Evolutionary conservation across 108 stramenopile species (phyloP).

Genomic region (Bacterosira constricta): DNA sequence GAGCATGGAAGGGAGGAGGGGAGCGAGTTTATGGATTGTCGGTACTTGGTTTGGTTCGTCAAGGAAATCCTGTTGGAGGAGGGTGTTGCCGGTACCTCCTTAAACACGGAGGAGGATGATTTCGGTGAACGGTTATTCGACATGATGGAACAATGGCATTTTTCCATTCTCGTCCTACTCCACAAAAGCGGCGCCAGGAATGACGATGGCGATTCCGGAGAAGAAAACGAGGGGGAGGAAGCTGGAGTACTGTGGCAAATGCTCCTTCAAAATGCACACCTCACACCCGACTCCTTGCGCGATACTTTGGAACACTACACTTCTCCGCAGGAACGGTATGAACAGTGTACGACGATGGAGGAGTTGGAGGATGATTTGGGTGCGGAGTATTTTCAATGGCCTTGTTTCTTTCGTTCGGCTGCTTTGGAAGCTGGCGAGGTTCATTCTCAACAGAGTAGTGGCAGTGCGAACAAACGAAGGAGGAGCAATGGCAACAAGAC

Average conservation of each 20-base stretch:
- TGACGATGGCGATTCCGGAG: neutral
- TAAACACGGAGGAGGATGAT: neutral
- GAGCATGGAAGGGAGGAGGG: constrained; percentile 6
- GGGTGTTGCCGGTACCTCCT: neutral
- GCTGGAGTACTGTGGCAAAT: constrained; percentile 25
- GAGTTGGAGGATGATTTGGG: neutral
- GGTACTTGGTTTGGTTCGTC: constrained; percentile 22
- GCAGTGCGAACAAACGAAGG: constrained; percentile 20
- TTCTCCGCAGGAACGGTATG: neutral
- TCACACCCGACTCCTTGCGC: neutral
- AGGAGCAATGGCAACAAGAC: neutral
- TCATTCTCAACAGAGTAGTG: neutral
- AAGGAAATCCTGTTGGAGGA: constrained; percentile 5
- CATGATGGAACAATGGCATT: constrained; percentile 2
- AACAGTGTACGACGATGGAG: neutral
- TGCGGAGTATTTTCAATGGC: constrained; percentile 20
- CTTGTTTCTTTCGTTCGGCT: constrained; percentile 10
- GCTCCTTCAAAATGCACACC: constrained; percentile 8
- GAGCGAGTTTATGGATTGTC: constrained; percentile 1
- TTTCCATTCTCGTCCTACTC: neutral
- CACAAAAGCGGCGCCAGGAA: neutral
- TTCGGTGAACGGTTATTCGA: neutral
- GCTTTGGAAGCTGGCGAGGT: neutral
- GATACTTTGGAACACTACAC: neutral
- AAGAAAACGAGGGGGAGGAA: neutral